These are phyloP conservation scores for Lichtheimia corymbifera DNA, from an alignment of 371 early-diverging fungal genomes.

Conservation along the genomic window DNA sequence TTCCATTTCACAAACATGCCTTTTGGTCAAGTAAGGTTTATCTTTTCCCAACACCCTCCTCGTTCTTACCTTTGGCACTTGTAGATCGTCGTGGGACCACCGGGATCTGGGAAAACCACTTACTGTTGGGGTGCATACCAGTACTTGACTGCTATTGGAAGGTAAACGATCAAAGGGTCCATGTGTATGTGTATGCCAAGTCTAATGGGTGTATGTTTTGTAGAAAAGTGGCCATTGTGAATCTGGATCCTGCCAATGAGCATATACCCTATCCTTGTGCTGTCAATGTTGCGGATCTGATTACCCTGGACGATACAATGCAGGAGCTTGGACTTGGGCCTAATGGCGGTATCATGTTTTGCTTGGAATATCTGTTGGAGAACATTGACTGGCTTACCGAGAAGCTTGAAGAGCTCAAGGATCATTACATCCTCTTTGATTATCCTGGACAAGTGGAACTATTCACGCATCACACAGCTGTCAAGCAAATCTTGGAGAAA, in stretches of 20 bases:
- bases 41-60: neutral
- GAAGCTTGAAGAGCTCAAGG: slow-evolving; percentile 72
- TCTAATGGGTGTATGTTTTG: neutral
- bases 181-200: neutral
- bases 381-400: slow-evolving; percentile 95
- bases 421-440: slow-evolving; percentile 94
- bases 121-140: slow-evolving; percentile 94
- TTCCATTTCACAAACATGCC: neutral
- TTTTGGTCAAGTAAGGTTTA: neutral
- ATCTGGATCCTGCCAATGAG: slow-evolving; percentile 98
- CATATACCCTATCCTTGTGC: slow-evolving; percentile 84
- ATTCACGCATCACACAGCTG: slow-evolving; percentile 90
- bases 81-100: slow-evolving; percentile 94
- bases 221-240: slow-evolving; percentile 88
- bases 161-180: slow-evolving; percentile 40
- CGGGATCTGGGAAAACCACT: slow-evolving; percentile 98
- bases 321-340: slow-evolving; percentile 94
- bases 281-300: slow-evolving; percentile 91
- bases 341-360: slow-evolving; percentile 98
- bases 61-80: neutral
- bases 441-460: slow-evolving; percentile 99
- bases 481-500: slow-evolving; percentile 77
- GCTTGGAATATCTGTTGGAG: slow-evolving; percentile 91
- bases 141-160: slow-evolving; percentile 78
- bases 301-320: slow-evolving; percentile 96